phyloP scores from a whole-genome alignment of 169 alveolate species.

The Theileria equi region DNA sequence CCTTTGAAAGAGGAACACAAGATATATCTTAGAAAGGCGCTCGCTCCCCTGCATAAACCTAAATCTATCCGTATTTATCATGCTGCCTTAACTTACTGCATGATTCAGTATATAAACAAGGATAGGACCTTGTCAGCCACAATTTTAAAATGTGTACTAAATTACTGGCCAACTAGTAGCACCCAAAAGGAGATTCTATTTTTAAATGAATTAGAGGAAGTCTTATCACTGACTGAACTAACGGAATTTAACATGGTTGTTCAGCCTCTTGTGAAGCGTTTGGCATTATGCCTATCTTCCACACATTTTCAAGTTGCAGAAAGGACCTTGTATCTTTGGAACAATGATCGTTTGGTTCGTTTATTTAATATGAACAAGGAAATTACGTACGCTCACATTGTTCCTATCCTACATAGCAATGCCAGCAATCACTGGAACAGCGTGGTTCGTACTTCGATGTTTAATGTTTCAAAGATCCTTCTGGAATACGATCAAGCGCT shows the following conservation, averaged over 20 bases:
- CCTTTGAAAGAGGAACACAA: constrained; percentile 98
- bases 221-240: constrained; percentile 79
- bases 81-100: constrained; percentile 92
- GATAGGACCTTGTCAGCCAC: constrained; percentile 92
- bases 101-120: constrained; percentile 92
- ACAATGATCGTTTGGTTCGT: constrained; percentile 82
- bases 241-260: constrained; percentile 79
- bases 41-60: constrained; percentile 95
- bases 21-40: constrained; percentile 89
- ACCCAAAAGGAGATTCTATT: constrained; percentile 92
- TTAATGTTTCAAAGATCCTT: constrained; percentile 63
- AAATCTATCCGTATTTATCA: constrained; percentile 89
- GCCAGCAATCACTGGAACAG: constrained; percentile 72
- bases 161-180: constrained; percentile 97
- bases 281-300: constrained; percentile 69
- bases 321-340: constrained; percentile 88
- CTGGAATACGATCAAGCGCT: constrained; percentile 67
- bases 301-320: constrained; percentile 89
- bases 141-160: constrained; percentile 77
- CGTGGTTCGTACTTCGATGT: constrained; percentile 64
- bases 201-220: constrained; percentile 93
- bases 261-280: constrained; percentile 70
- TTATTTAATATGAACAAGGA: constrained; percentile 75
- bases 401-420: constrained; percentile 63
- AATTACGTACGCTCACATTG: constrained; percentile 71